These are phyloP conservation scores for Penicillium taxi DNA, from an alignment of 495 filamentous ascomycete genomes.

Conservation along the genomic window DNA sequence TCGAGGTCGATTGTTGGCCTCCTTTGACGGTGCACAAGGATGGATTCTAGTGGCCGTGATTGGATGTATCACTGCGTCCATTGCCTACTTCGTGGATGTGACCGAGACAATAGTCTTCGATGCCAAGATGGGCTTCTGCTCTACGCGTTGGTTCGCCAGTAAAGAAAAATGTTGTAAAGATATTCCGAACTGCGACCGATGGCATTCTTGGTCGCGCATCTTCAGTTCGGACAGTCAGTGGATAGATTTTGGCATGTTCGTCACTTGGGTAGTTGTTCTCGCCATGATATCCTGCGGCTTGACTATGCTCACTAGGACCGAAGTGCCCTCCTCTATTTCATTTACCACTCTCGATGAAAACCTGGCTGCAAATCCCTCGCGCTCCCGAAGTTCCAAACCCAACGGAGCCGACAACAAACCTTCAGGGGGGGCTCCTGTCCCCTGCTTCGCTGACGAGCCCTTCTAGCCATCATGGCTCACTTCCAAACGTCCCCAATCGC, in stretches of 20 bases:
- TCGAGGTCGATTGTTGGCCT: slow-evolving; percentile 64
- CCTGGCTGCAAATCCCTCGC: slow-evolving; percentile 30
- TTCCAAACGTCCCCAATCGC: slow-evolving; percentile 23
- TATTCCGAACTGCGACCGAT: slow-evolving; percentile 54
- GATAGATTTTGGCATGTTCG: slow-evolving; percentile 70
- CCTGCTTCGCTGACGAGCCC: slow-evolving; percentile 29
- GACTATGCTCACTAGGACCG: slow-evolving; percentile 81
- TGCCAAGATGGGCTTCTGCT: slow-evolving; percentile 84
- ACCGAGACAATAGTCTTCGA: slow-evolving; percentile 80
- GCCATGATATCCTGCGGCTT: slow-evolving; percentile 68
- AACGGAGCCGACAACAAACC: slow-evolving; percentile 19
- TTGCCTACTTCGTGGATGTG: slow-evolving; percentile 86
- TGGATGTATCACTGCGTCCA: slow-evolving; percentile 73
- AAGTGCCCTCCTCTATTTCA: slow-evolving; percentile 79
- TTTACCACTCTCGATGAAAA: slow-evolving; percentile 86
- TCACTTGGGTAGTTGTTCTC: slow-evolving; percentile 61
- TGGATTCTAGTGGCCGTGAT: slow-evolving; percentile 92
- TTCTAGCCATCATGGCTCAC: slow-evolving; percentile 19
- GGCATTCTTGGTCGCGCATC: slow-evolving; percentile 69
- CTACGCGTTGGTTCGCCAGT: slow-evolving; percentile 58
- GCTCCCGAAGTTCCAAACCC: slow-evolving; percentile 23
- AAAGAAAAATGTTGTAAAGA: slow-evolving; percentile 72
- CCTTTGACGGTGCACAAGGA: slow-evolving; percentile 85
- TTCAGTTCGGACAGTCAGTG: slow-evolving; percentile 50
- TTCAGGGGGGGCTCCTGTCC: too few species aligned